Percentiles rank a stretch among this genome's conserved stretches.
phyloP scores from a whole-genome alignment of 1,139 yeast species.

The Pichia sp. region DNA sequence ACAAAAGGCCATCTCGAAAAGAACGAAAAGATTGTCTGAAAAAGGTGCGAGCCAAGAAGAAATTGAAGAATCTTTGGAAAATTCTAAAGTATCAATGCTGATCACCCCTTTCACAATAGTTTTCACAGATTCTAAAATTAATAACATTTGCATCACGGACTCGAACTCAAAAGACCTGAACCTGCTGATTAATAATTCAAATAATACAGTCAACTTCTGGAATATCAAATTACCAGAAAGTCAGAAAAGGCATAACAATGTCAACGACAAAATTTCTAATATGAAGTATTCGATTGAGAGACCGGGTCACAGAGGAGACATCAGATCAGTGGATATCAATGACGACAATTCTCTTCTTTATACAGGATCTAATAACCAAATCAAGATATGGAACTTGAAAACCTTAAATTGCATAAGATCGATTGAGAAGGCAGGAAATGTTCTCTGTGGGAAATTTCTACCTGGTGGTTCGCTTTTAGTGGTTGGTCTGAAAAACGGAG shows the following conservation, averaged over 20 bases:
- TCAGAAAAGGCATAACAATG: conserved; percentile 41
- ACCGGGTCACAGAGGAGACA: conserved; percentile 85
- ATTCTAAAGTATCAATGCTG: conserved; percentile 54
- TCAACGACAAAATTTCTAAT: conserved; percentile 42
- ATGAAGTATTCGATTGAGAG: conserved; percentile 60
- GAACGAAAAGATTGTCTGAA: conserved; percentile 74
- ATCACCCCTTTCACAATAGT: conserved; percentile 62
- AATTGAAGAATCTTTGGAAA: conserved; percentile 48
- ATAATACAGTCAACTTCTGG: conserved; percentile 73
- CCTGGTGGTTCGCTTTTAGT: conserved; percentile 90
- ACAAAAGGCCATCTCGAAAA: conserved; percentile 68
- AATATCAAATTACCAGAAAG: conserved; percentile 48
- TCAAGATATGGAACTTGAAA: conserved; percentile 83
- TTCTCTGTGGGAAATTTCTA: conserved; percentile 72
- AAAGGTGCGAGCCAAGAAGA: conserved; percentile 67
- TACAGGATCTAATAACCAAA: conserved; percentile 84
- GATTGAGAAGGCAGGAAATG: conserved; percentile 78
- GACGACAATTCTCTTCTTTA: conserved; percentile 77
- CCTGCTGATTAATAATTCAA: conserved; percentile 59
- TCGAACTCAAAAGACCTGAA: conserved; percentile 49
- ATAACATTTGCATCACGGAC: conserved; percentile 52
- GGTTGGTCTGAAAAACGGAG: conserved; percentile 89
- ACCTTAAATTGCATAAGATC: conserved; percentile 77
- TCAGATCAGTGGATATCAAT: conserved; percentile 78
- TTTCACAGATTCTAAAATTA: conserved; percentile 55